Evolutionary conservation across 768 basidiomycete genomes (phyloP).

Genomic region (Boletus insuetus): DNA sequence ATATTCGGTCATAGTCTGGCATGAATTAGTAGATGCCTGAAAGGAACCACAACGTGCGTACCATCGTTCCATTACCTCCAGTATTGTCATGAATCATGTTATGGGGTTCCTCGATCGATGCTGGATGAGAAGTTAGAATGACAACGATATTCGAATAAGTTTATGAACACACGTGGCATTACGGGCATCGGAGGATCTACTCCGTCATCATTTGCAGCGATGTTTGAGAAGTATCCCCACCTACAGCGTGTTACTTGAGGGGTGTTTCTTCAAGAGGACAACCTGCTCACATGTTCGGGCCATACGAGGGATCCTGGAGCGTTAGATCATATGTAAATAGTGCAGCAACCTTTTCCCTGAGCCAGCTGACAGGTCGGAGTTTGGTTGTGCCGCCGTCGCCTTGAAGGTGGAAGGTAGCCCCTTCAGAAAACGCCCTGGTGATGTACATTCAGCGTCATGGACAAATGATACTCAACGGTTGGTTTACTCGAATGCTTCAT

Average conservation of each 20-base stretch:
- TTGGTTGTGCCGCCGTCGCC: background rate
- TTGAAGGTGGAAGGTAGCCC: background rate
- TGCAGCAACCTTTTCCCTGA: constrained; percentile 13
- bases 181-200: background rate
- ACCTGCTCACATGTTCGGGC: constrained; percentile 11
- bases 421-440: background rate
- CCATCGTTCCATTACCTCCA: constrained; percentile 16
- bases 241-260: background rate
- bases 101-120: constrained; percentile 16
- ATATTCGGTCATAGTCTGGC: constrained; percentile 13
- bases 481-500: constrained; percentile 5
- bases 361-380: constrained; percentile 8
- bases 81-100: constrained; percentile 14
- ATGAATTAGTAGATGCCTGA: background rate
- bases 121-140: constrained; percentile 3
- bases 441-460: background rate
- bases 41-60: background rate
- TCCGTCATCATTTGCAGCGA: background rate
- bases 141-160: background rate
- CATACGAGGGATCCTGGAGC: constrained; percentile 3
- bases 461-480: too few relatives aligned
- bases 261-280: background rate
- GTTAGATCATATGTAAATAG: constrained; percentile 19
- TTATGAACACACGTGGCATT: background rate
- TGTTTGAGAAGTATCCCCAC: constrained; percentile 14